phyloP scores from a whole-genome alignment of 2,329 filamentous ascomycete species.

The Proliferodiscus dingleyae region DNA sequence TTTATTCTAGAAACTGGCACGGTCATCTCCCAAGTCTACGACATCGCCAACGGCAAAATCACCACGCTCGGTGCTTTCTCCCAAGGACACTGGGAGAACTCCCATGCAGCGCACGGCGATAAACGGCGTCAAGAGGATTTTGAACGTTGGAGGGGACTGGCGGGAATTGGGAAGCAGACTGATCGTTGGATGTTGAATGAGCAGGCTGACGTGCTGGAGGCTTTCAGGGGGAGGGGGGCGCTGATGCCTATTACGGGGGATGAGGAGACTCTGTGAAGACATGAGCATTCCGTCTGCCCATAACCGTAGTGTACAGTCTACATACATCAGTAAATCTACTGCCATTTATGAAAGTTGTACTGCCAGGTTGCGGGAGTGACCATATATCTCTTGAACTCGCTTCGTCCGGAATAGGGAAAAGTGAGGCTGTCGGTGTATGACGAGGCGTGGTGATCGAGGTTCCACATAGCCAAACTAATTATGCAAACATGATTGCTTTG shows the following conservation, averaged over 20 bases:
- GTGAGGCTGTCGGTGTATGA: too few species aligned
- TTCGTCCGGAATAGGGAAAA: too few species aligned
- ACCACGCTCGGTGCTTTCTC: conserved; percentile 51
- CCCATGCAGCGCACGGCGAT: conserved; percentile 47
- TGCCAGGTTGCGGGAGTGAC: too few species aligned
- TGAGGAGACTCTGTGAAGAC: neutral
- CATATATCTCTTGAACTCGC: too few species aligned
- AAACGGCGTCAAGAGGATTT: conserved; percentile 48
- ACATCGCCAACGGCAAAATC: conserved; percentile 45
- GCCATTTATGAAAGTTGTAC: too few species aligned
- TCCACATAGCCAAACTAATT: too few species aligned
- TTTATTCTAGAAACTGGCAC: conserved; percentile 48
- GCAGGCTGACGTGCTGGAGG: conserved; percentile 45
- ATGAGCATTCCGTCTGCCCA: too few species aligned
- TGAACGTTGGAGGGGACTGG: conserved; percentile 45
- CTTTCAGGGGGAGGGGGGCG: neutral
- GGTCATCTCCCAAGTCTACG: conserved; percentile 50
- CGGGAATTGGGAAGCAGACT: conserved; percentile 43
- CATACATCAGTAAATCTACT: too few species aligned
- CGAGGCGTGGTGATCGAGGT: too few species aligned
- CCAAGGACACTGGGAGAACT: conserved; percentile 50
- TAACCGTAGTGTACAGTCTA: too few species aligned
- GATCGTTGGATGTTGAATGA: conserved; percentile 48
- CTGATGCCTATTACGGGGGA: neutral
- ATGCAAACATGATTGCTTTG: too few species aligned